Evolutionary conservation across 164 flowering plant species (phyloP), one percentile per base, ranked within the genome.

Genomic region (Cinnamomum micranthum): DNA sequence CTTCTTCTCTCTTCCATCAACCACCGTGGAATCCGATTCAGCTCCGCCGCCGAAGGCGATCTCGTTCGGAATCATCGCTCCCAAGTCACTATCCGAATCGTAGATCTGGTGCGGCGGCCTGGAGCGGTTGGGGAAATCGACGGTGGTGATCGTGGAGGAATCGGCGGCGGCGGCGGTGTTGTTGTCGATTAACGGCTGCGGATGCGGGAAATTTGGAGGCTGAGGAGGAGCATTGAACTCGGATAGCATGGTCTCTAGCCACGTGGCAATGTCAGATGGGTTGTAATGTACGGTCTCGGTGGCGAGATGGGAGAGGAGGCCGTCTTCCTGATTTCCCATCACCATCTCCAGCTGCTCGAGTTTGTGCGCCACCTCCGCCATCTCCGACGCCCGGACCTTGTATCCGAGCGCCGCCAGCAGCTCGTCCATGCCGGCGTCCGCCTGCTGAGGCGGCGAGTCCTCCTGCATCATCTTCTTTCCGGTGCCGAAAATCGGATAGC

Each of bases 361-460:
- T 80, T 89, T 91, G 73, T 82, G 88, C 6, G 96, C 98, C 0
- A 94, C 92, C 4, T 89, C 91, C 1, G 89, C 91, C 98, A 94
- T 92, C 67, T 91, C 97, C 2, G 98, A 87, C 0, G 90, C 74
- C 72, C 82, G 81, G 17, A 94, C 93, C 74, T 89, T 89, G 88
- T 92, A 94, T 0, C 98, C 98, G 68, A 94, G 71, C 15, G 84
- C 94, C 5, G 89, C 97, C 0, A 94, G 79, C 1, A 92, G 81
- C 82, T 92, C 97, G 73, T 94, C 98, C 64, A 87, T 79, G 0
- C 89, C 85, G 35, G 85, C 90, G 28, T 82, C 84, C 68, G 78
- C 81, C 27, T 77, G 72, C 15, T 6, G 67, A 24, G 67, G 28
- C 11, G 33, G 25, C 41, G 71, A 41, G 1, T 71, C 77, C 3